Percentiles rank a stretch among this genome's conserved stretches.
phyloP scores from a whole-genome alignment of 1,139 yeast species.

The Blastobotrys ciferrii region DNA sequence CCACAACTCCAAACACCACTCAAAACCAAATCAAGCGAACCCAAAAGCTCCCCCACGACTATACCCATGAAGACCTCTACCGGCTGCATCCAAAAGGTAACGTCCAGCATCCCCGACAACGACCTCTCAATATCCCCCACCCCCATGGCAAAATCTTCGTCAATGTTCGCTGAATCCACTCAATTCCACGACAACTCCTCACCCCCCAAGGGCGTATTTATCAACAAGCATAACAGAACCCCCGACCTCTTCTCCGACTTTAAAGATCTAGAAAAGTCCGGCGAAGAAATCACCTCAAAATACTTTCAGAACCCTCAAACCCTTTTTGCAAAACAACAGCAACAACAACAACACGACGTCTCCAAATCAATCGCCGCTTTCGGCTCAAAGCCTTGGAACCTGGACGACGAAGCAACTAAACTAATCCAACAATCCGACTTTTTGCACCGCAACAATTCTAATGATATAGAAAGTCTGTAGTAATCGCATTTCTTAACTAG shows the following conservation, averaged over 20 bases:
- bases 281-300: slow-evolving; percentile 3
- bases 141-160: background rate
- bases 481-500: no score
- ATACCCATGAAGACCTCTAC: slow-evolving; percentile 2
- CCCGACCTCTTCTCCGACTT: slow-evolving; percentile 7
- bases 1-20: background rate
- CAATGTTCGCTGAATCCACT: background rate
- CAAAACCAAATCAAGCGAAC: background rate
- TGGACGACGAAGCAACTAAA: slow-evolving; percentile 5
- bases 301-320: slow-evolving; percentile 2
- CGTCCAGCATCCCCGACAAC: background rate
- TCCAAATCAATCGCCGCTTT: slow-evolving; percentile 5
- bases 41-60: slow-evolving; percentile 2
- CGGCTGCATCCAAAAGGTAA: background rate
- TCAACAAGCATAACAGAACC: background rate
- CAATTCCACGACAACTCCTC: background rate
- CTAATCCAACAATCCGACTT: background rate
- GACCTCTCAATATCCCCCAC: slow-evolving; percentile 1
- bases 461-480: background rate
- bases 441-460: background rate
- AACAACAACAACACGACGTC: no score
- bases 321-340: background rate
- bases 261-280: slow-evolving; percentile 5
- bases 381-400: slow-evolving; percentile 5
- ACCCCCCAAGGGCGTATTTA: slow-evolving; percentile 6